Evolutionary conservation across 2,329 filamentous ascomycete genomes (phyloP), one percentile per base, ranked within the genome.

Genomic region (Nemania bipapillata): DNA sequence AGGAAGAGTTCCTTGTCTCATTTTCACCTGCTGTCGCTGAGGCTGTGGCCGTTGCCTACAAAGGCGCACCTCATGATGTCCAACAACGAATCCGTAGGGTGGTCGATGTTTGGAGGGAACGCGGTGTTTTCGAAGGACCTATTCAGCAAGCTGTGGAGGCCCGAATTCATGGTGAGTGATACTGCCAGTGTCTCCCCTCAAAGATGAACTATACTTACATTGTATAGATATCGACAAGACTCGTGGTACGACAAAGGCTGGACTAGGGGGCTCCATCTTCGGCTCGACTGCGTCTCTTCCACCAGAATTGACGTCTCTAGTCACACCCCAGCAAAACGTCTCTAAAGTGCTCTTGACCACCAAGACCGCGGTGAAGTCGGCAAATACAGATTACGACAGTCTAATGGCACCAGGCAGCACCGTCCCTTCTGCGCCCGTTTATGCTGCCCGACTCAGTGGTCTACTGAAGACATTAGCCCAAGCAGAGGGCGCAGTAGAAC

Each of bases 21-120:
- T 98, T 97, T 80, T 91, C 95, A 53, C 94, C 96, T 4, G 87
- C 97, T 74, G 92, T 99, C 71, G 93, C 93, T 22, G 96, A 99
- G 80, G 95, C 94, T n/a, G 91, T 92, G 9, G 87, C 92, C 15
- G 85, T 88, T n/a, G 95, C 96, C 45, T 99, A 98, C 80, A 97
- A 95, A 80, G 93, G 94, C 69, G 91, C 94, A 1, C 89, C 92
- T 7, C 86, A 89, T 42, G 95, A 99, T 59, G 89, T 97, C 30
- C 96, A 98, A 79, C 87, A 88, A 66, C 97, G 97, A 79, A 85
- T 99, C 42, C 88, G 91, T 69, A 88, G 96, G 35, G 95, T 98
- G 0, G 89, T 98, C 2, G 95, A 98, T 76, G 96, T 99, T 20
- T 99, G 96, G 96, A 91, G 91, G 77, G 90, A 95, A 75, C 87